Evolutionary conservation across 768 basidiomycete genomes (phyloP).

Genomic region (Tricholoma furcatifolium): DNA sequence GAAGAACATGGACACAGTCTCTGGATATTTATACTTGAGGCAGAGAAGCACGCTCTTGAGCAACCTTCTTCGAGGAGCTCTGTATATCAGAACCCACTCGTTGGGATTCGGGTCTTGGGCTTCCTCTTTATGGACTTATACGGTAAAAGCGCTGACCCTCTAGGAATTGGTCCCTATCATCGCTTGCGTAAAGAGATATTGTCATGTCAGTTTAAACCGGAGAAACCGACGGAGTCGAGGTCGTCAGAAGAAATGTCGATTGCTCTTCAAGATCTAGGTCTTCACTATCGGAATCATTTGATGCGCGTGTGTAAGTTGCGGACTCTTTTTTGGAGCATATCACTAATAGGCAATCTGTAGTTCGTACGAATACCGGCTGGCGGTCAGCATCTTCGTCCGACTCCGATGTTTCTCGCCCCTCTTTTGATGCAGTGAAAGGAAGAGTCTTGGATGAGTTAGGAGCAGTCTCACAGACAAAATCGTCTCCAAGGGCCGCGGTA

Average conservation of each 20-base stretch:
- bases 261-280: neutral
- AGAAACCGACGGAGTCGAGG: too few relatives aligned
- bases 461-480: conserved; percentile 3
- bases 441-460: neutral
- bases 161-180: neutral
- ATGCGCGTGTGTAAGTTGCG: neutral
- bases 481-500: conserved; percentile 6
- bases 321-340: neutral
- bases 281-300: neutral
- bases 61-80: neutral
- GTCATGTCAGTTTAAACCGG: too few relatives aligned
- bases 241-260: too few relatives aligned
- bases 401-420: conserved; percentile 8
- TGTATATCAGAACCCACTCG: neutral
- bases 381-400: neutral
- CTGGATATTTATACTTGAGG: neutral
- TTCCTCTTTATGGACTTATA: neutral
- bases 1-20: neutral
- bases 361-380: neutral
- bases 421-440: conserved; percentile 2
- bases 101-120: neutral
- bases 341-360: neutral
- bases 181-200: neutral
- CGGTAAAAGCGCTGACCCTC: too few relatives aligned
- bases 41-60: neutral